Evolutionary conservation across 116 monocot genomes (phyloP), one percentile per base, ranked within the genome.

Genomic region (Zostera marina): DNA sequence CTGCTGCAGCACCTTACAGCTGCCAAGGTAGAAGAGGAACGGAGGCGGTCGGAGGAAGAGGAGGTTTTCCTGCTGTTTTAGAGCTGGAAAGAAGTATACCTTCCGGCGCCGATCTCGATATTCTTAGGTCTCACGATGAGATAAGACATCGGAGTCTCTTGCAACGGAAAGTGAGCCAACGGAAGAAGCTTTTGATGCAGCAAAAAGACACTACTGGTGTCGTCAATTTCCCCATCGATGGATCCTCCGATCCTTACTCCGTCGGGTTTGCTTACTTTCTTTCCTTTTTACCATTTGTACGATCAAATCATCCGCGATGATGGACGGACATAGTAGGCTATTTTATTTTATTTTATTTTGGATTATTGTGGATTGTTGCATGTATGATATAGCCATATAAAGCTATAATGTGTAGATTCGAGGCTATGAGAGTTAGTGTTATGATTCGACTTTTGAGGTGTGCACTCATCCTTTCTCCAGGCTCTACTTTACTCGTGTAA

Each of bases 401-500:
- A 26, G 26, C 3, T 4, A 26, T 1, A 4, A 26, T 26, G 4
- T 26, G 26, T 26, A 1, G 26, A 26, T 26, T 1, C 4, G 26
- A 26, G 26, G 4, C 1, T 2, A 26, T 26, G 26, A 2, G 26
- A 2, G 26, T 26, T 26, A 26, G 1, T 4, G 1, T 26, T 26
- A 26, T 4, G 4, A 2, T 26, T 26, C 4, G 1, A 26, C 26
- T 26, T 26, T 26, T 26, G 4, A 26, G 26, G 26, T 26, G 26
- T 26, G 26, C 26, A 1, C 4, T 26, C 26, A 2, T 26, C 26
- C 26, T 26, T 32, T 32, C 32, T 32, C 25, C 59, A 99, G 99
- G 64, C 75, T 99, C 1, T 99, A 99, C 59, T 99, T 61, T 68
- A 87, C 91, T 6, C 72, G 73, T 7, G 87, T 99, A 42, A 78